phyloP scores from a whole-genome alignment of 2,329 filamentous ascomycete species.

The Phoma sp. region DNA sequence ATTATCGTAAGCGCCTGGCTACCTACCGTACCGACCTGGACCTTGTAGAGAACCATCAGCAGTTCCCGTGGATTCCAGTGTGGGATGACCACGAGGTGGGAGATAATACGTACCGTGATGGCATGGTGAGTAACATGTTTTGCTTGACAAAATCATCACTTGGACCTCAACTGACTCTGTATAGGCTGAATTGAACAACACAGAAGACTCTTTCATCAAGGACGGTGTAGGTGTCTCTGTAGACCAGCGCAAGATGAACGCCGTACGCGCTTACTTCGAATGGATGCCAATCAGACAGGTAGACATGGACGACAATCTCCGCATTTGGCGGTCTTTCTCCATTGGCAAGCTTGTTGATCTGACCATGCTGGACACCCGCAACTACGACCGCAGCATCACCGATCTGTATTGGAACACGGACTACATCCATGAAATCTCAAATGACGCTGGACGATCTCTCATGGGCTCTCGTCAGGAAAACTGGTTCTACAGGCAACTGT shows the following conservation, averaged over 20 bases:
- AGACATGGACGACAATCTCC: slow-evolving; percentile 52
- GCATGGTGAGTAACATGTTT: slow-evolving; percentile 24
- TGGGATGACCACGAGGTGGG: slow-evolving; percentile 55
- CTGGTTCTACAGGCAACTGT: slow-evolving; percentile 63
- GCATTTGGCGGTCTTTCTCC: slow-evolving; percentile 52
- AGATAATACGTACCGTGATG: slow-evolving; percentile 52
- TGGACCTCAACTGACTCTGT: slow-evolving; percentile 37
- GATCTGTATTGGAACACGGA: slow-evolving; percentile 63
- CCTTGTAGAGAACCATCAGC: slow-evolving; percentile 48
- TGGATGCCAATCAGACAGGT: slow-evolving; percentile 55
- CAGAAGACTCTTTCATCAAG: slow-evolving; percentile 49
- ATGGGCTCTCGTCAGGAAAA: slow-evolving; percentile 77
- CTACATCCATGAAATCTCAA: slow-evolving; percentile 66
- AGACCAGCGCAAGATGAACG: slow-evolving; percentile 55
- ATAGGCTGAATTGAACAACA: slow-evolving; percentile 50
- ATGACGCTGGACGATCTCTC: slow-evolving; percentile 70
- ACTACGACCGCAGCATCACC: slow-evolving; percentile 53
- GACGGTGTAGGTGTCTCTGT: slow-evolving; percentile 48
- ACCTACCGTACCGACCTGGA: slow-evolving; percentile 51
- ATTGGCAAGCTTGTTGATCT: slow-evolving; percentile 51
- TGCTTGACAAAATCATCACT: slow-evolving; percentile 20
- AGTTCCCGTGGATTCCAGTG: slow-evolving; percentile 52
- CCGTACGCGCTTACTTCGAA: slow-evolving; percentile 53
- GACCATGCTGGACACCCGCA: slow-evolving; percentile 52
- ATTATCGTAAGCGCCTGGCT: slow-evolving; percentile 51